Evolutionary conservation across 495 filamentous ascomycete species (phyloP).

Genomic region (Lasiosphaeria ovina): DNA sequence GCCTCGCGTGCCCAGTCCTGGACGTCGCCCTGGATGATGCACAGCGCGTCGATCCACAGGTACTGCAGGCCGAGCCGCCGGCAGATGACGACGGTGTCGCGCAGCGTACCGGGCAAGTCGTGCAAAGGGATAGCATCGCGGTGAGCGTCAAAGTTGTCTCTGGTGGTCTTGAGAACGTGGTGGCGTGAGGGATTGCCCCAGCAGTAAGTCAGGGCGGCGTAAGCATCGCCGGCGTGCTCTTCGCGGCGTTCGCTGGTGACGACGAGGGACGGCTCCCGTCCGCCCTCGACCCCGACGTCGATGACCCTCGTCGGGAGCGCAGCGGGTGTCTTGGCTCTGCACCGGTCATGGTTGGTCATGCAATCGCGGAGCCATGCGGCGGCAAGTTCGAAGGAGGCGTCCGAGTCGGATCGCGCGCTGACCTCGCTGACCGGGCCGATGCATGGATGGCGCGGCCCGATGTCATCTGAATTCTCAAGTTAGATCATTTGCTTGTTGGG

Average conservation of each 20-base stretch:
- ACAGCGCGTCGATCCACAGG: constrained; percentile 5
- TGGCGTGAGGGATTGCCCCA: neutral
- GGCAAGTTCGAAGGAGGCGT: neutral
- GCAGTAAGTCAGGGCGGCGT: neutral
- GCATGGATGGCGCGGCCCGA: neutral
- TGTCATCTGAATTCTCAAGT: neutral
- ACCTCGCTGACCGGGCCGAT: neutral
- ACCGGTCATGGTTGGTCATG: neutral
- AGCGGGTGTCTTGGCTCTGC: neutral
- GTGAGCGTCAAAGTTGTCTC: neutral
- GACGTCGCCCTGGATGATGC: constrained; percentile 4
- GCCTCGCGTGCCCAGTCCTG: neutral
- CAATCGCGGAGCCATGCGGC: neutral
- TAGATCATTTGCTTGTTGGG: neutral
- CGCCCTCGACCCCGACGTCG: neutral
- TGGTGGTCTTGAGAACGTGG: neutral
- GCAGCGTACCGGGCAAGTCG: neutral
- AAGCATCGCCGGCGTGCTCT: neutral
- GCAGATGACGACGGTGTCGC: neutral
- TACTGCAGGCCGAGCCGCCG: neutral
- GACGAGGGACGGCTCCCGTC: neutral
- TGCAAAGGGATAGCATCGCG: neutral
- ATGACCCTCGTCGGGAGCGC: neutral
- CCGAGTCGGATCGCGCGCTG: neutral
- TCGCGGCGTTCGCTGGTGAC: neutral